Conservation (phyloP, 257 asterid genomes). For the Datura wrightii region DNA sequence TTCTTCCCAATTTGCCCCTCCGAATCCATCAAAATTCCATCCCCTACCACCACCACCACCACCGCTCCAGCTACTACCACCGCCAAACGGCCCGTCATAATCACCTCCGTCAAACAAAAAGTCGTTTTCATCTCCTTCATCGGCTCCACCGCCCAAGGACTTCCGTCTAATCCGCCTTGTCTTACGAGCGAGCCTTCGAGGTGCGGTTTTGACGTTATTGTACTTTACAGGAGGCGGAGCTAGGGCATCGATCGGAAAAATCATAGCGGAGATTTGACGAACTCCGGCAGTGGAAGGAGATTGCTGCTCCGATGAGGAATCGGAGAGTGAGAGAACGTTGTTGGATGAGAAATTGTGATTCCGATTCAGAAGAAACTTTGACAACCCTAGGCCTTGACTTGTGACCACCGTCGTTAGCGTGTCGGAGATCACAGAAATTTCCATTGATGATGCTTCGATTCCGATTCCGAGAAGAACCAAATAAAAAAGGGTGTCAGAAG, state of each 20-base stretch:
- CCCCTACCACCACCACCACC: constrained; percentile 56
- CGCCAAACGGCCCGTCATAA: constrained; percentile 47
- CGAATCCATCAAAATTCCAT: constrained; percentile 75
- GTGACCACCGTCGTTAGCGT: constrained; percentile 57
- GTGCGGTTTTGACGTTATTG: constrained; percentile 48
- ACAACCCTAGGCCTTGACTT: constrained; percentile 51
- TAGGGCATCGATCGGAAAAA: constrained; percentile 35
- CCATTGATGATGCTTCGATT: constrained; percentile 51
- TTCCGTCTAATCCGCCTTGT: constrained; percentile 62
- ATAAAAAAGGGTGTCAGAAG: constrained; percentile 37
- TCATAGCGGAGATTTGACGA: constrained; percentile 54
- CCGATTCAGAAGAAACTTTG: constrained; percentile 56
- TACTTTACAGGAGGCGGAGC: constrained; percentile 54
- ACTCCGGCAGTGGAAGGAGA: constrained; percentile 34
- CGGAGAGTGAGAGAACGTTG: constrained; percentile 43
- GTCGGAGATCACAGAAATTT: constrained; percentile 61
- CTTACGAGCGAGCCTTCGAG: constrained; percentile 54
- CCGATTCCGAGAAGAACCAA: not conserved
- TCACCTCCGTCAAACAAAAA: constrained; percentile 30
- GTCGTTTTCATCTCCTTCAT: constrained; percentile 38
- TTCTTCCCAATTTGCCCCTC: constrained; percentile 74
- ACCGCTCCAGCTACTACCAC: constrained; percentile 41
- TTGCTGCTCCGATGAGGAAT: constrained; percentile 52
- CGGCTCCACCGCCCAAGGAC: constrained; percentile 38
- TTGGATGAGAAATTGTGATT: constrained; percentile 17